phyloP scores from a whole-genome alignment of 345 rosid species.

The Salix brachista region DNA sequence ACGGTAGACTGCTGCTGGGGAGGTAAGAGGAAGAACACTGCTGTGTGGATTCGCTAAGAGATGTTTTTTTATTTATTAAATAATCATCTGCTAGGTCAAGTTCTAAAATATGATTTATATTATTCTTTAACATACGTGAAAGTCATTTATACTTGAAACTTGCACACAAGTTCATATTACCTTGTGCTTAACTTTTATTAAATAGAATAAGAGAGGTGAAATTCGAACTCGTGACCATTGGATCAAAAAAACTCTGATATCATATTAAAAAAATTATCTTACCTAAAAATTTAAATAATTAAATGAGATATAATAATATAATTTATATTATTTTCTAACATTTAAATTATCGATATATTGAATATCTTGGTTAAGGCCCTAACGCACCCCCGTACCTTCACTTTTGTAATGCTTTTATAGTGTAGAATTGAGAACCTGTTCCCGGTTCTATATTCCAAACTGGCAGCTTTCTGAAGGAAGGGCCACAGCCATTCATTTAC shows the following conservation, averaged over 20 bases:
- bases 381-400: neutral
- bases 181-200: too few relatives aligned
- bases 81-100: accelerated
- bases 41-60: neutral
- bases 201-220: too few relatives aligned
- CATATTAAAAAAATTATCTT: too few relatives aligned
- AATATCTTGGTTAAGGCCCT: neutral
- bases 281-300: too few relatives aligned
- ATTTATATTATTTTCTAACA: too few relatives aligned
- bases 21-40: neutral
- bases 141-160: too few relatives aligned
- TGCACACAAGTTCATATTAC: too few relatives aligned
- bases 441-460: conserved; percentile 20
- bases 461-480: conserved; percentile 1
- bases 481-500: conserved; percentile 11
- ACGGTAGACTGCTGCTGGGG: neutral
- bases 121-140: too few relatives aligned
- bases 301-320: accelerated
- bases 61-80: neutral
- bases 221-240: too few relatives aligned
- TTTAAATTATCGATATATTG: neutral
- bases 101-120: too few relatives aligned
- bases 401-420: neutral
- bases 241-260: too few relatives aligned
- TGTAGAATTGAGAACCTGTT: neutral